Conservation (phyloP, 208 protist genomes). For the Trichomonas gallinae region DNA sequence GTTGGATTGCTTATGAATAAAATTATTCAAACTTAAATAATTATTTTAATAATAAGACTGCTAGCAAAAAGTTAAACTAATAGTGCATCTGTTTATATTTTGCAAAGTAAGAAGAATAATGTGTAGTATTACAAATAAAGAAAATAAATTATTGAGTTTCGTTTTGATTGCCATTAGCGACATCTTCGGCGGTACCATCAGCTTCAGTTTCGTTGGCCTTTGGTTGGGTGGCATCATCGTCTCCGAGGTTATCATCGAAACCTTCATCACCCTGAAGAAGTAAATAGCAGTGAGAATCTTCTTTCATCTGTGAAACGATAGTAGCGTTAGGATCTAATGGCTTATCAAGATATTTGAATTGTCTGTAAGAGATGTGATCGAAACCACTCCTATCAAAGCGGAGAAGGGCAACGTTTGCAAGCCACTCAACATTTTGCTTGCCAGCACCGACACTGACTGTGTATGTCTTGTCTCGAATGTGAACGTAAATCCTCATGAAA, state of each 20-base stretch:
- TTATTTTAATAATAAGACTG: no score
- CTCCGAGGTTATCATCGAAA: slow-evolving; percentile 4
- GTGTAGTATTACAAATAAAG: no score
- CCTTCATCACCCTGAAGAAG: slow-evolving; percentile 12
- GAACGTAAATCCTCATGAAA: background rate
- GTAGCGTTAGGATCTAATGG: background rate
- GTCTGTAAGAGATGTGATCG: background rate
- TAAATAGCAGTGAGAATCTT: slow-evolving; percentile 2
- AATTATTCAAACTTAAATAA: no score
- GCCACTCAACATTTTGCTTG: background rate
- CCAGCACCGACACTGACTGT: slow-evolving; percentile 5
- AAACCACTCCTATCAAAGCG: slow-evolving; percentile 13
- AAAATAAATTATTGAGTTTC: no score
- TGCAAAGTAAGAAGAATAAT: no score
- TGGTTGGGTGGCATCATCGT: background rate
- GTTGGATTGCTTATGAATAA: no score
- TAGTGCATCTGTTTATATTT: no score
- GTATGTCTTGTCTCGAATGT: slow-evolving; percentile 5
- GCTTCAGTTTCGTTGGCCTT: background rate
- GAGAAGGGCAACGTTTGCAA: background rate
- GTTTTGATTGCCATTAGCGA: background rate
- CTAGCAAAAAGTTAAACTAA: no score
- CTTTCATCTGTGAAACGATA: background rate
- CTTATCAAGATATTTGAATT: slow-evolving; percentile 4
- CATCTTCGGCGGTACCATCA: background rate